Percentiles rank a stretch among this genome's conserved stretches.
Evolutionary conservation across 2,329 filamentous ascomycete genomes (phyloP).

Genomic region (Ramularia endophylla): DNA sequence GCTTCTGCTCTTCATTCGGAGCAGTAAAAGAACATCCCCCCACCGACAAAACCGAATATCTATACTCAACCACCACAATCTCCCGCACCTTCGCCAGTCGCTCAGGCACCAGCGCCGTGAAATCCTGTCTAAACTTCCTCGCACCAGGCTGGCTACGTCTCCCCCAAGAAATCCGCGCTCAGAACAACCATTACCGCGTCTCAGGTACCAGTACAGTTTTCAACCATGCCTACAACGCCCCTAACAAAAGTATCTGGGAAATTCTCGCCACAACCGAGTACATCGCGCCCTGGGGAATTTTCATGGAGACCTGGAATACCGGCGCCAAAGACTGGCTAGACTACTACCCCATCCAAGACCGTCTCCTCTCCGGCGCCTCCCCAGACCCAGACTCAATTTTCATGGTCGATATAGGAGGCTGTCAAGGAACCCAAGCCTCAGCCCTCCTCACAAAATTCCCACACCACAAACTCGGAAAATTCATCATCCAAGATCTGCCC

Average conservation of each 20-base stretch:
- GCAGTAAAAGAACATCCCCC: too few relatives aligned
- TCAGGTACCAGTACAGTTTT: conserved; percentile 4
- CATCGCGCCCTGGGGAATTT: conserved; percentile 1
- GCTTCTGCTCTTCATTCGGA: too few relatives aligned
- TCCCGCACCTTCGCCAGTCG: too few relatives aligned
- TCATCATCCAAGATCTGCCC: too few relatives aligned
- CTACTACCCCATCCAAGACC: conserved; percentile 1
- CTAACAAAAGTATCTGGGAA: conserved; percentile 6
- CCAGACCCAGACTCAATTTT: conserved; percentile 3
- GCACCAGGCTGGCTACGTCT: too few relatives aligned
- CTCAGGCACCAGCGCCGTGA: too few relatives aligned
- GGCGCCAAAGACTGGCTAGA: conserved; percentile 2
- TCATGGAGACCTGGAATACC: conserved; percentile 6
- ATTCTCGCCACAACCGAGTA: conserved; percentile 5
- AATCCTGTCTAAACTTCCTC: too few relatives aligned
- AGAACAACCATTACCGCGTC: conserved; percentile 1
- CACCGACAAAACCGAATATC: too few relatives aligned
- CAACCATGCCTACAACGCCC: conserved; percentile 8
- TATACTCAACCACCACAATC: too few relatives aligned
- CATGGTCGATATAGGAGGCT: conserved; percentile 9
- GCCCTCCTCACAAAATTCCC: too few relatives aligned
- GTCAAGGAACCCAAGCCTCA: conserved; percentile 2
- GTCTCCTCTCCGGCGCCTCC: conserved; percentile 3
- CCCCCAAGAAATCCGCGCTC: too few relatives aligned
- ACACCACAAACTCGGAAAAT: too few relatives aligned